A percentile compares a stretch with the other conserved stretches of the same genome.
These are phyloP conservation scores for Suillus hirtellus DNA, from an alignment of 768 basidiomycete genomes.

Conservation along the genomic window DNA sequence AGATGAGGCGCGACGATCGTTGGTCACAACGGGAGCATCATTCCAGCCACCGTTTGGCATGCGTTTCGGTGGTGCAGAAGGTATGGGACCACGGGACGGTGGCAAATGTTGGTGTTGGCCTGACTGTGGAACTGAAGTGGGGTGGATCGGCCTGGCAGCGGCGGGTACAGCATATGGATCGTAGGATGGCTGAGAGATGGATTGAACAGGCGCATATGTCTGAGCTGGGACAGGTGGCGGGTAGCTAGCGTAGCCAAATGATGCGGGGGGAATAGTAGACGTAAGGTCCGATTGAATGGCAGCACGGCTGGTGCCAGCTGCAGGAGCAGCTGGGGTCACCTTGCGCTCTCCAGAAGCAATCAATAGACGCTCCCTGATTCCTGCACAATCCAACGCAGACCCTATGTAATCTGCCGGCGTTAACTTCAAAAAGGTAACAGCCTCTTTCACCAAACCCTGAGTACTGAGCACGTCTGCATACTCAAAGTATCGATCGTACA, in stretches of 20 bases:
- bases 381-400: constrained; percentile 43
- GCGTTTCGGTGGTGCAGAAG: constrained; percentile 60
- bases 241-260: constrained; percentile 10
- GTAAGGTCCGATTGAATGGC: constrained; percentile 30
- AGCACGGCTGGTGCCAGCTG: constrained; percentile 32
- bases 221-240: constrained; percentile 20
- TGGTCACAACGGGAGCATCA: constrained; percentile 66
- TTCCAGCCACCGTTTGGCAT: constrained; percentile 87
- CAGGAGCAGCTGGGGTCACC: constrained; percentile 12
- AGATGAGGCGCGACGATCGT: constrained; percentile 53
- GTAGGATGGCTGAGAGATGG: constrained; percentile 15
- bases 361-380: constrained; percentile 48
- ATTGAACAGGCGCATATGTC: constrained; percentile 36
- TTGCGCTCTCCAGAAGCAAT: constrained; percentile 34
- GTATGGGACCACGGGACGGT: constrained; percentile 44
- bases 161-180: constrained; percentile 12
- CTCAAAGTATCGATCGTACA: constrained; percentile 95
- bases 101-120: constrained; percentile 37
- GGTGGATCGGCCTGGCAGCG: constrained; percentile 25
- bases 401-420: constrained; percentile 81
- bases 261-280: constrained; percentile 10
- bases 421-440: constrained; percentile 73
- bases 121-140: constrained; percentile 37
- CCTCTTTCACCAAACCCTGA: constrained; percentile 87
- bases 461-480: constrained; percentile 90